A percentile compares a stretch with the other conserved stretches of the same genome.
Conservation (phyloP, 2,329 filamentous ascomycete species). For the Xylaria arbuscula region DNA sequence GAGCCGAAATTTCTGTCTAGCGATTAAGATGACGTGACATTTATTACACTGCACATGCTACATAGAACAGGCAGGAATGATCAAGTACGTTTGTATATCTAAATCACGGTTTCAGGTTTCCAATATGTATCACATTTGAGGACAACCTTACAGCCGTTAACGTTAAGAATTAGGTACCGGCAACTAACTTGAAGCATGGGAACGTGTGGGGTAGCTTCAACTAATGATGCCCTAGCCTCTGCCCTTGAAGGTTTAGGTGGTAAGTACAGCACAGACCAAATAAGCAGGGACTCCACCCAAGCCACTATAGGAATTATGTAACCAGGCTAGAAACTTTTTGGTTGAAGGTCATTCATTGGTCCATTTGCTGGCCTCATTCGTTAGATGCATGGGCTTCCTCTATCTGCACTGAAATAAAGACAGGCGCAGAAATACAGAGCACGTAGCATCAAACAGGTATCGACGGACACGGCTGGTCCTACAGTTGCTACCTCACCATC, state of each 20-base stretch:
- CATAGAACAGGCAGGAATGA: slow-evolving; percentile 1
- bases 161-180: neutral
- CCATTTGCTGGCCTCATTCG: slow-evolving; percentile 9
- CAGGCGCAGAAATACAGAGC: neutral
- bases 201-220: neutral
- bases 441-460: slow-evolving; percentile 13
- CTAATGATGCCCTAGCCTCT: neutral
- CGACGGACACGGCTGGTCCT: slow-evolving; percentile 19
- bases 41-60: slow-evolving; percentile 17
- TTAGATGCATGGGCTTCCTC: neutral
- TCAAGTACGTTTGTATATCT: neutral
- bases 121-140: neutral
- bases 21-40: slow-evolving; percentile 20
- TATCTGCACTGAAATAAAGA: neutral
- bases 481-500: slow-evolving; percentile 20
- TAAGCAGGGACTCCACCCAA: slow-evolving; percentile 3
- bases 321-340: neutral
- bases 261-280: neutral
- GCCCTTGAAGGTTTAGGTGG: too few species aligned
- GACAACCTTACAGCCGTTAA: neutral
- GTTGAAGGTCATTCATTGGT: slow-evolving; percentile 23
- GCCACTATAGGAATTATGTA: slow-evolving; percentile 12
- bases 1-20: slow-evolving; percentile 9
- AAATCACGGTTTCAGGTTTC: slow-evolving; percentile 16
- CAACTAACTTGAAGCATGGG: neutral